A percentile compares a stretch with the other conserved stretches of the same genome.
These are phyloP conservation scores for Colletotrichum sp. DNA, from an alignment of 2,329 filamentous ascomycete species.

Conservation along the genomic window DNA sequence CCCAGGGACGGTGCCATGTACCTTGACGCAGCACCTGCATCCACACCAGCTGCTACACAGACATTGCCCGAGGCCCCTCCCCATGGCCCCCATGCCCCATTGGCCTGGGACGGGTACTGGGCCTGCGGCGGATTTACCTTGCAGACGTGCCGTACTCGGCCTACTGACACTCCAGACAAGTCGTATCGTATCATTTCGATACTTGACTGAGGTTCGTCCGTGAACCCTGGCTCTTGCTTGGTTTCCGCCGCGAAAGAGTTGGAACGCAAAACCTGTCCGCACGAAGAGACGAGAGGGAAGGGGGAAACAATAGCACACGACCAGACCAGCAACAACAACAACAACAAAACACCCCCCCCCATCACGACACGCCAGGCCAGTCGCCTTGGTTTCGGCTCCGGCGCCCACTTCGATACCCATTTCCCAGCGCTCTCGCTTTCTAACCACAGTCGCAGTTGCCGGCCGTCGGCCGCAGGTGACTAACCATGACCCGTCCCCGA, in stretches of 20 bases:
- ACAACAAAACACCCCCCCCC: slow-evolving; percentile 1
- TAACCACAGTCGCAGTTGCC: background rate
- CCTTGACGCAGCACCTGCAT: background rate
- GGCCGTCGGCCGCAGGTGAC: background rate
- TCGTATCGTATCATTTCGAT: slow-evolving; percentile 25
- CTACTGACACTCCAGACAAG: slow-evolving; percentile 23
- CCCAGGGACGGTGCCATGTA: background rate
- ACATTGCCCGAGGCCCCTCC: slow-evolving; percentile 17
- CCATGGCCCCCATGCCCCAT: slow-evolving; percentile 16
- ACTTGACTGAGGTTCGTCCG: slow-evolving; percentile 25
- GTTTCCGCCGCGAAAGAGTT: slow-evolving; percentile 4
- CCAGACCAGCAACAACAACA: background rate
- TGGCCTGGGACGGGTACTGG: slow-evolving; percentile 21
- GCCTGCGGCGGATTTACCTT: slow-evolving; percentile 32
- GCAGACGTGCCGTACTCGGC: slow-evolving; percentile 25
- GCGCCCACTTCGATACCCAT: background rate
- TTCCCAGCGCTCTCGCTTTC: background rate
- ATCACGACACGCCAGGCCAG: background rate
- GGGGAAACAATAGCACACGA: background rate
- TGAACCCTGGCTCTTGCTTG: slow-evolving; percentile 18
- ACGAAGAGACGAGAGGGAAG: background rate
- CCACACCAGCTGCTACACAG: slow-evolving; percentile 20
- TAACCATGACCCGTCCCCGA: background rate
- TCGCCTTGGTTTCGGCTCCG: slow-evolving; percentile 7
- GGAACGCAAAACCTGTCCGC: slow-evolving; percentile 4